Evolutionary conservation across 805 yeast species (phyloP).

Genomic region (Hanseniaspora opuntiae): DNA sequence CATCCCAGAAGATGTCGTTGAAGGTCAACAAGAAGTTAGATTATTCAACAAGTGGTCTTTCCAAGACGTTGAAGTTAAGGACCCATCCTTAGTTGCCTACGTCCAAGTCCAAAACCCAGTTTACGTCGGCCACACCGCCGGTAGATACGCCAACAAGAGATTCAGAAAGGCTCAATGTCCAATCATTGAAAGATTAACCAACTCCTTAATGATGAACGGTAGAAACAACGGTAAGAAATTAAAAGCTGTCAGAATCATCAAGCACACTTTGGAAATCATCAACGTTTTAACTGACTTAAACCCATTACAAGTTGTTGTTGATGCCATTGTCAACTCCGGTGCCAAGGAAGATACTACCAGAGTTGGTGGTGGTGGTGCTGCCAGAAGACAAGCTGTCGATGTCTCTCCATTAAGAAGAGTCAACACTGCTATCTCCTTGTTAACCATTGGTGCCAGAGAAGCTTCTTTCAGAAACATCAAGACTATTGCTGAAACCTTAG

Average conservation of each 20-base stretch:
- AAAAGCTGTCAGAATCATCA: constrained; percentile 98
- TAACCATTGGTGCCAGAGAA: constrained; percentile 99
- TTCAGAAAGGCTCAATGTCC: constrained; percentile 99
- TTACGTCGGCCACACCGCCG: constrained; percentile 97
- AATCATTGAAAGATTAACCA: constrained; percentile 96
- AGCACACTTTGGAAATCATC: constrained; percentile 98
- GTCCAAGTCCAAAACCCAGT: constrained; percentile 95
- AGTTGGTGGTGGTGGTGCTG: constrained; percentile 99
- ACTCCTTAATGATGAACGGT: constrained; percentile 99
- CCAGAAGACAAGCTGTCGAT: constrained; percentile 99
- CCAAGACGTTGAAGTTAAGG: constrained; percentile 94
- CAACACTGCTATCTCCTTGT: constrained; percentile 94
- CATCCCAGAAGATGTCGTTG: constrained; percentile 92
- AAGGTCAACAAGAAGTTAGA: constrained; percentile 90
- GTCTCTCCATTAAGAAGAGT: constrained; percentile 99
- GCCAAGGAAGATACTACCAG: constrained; percentile 99
- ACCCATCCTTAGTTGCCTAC: constrained; percentile 96
- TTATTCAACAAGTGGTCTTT: constrained; percentile 99
- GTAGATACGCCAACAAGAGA: constrained; percentile 98
- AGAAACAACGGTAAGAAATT: constrained; percentile 99
- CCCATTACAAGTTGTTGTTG: constrained; percentile 98
- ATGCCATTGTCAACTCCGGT: constrained; percentile 98
- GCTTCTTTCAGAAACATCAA: constrained; percentile 99
- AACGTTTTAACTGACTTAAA: constrained; percentile 94
- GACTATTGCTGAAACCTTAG: constrained; percentile 99